Base-by-base conservation (phyloP, 2,329 filamentous ascomycete genomes). In the Raffaelea arxii region DNA sequence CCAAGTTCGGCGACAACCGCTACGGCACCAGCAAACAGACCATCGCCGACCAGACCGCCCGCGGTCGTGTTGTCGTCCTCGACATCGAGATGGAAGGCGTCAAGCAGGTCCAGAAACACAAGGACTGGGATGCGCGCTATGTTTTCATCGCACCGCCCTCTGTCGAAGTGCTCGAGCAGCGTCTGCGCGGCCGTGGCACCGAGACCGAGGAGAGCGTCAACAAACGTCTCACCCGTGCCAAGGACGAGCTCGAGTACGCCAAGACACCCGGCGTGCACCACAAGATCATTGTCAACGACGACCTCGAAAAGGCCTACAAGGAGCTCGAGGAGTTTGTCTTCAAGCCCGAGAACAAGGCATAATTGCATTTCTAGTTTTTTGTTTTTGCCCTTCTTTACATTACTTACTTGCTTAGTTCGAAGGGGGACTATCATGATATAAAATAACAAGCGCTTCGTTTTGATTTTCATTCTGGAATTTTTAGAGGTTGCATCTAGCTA, bases 21-120 rank as follows among this genome's bases (percentile, higher is more conserved):
- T 96, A 96, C 67, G 90, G 90, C 47, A 95, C 89, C 5, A 86
- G 80, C 61, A 81, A 87, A 59, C 72, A 75, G 64, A 87, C 87
- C 35, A 46, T 53, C 18, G 53, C 50, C 24, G 79, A 86, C 58
- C 81, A 90, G 62, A 76, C 76, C 2, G 75, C 78, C 50, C 78
- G 82, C 66, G 83, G 81, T 18, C 75, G 74, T 58, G 78, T 89
- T 37, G 91, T 90, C 51, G 80, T 96, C 41, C 70, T 96, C 55
- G 91, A 97, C 63, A 97, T 96, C 61, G 91, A 96, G 74, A 95
- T 96, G 87, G 89, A 95, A 76, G 90, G 90, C 50, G 89, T 96
- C 49, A 95, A 95, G 71, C 90, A 96, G 67, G 86, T 96, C 27
- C 51, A 54, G 46, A 25, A 44, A 43, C 46, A 43, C 59, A 88